Conservation (phyloP, 2,329 filamentous ascomycete genomes). For the Hypoxylon sp. region DNA sequence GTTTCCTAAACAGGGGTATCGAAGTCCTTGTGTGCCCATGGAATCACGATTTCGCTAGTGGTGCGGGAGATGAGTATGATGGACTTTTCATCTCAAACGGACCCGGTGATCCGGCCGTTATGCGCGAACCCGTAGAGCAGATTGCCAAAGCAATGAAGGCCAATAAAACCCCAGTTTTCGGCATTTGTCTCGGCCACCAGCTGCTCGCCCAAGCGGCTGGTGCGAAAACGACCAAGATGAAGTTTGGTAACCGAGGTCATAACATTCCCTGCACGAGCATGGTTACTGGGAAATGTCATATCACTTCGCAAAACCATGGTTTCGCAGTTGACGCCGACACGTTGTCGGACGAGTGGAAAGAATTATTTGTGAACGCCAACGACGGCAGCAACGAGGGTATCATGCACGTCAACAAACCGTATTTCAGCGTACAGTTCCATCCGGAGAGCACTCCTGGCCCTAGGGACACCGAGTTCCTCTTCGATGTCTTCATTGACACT, state of each 20-base stretch:
- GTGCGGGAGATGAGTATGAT: slow-evolving; percentile 87
- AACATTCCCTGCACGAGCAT: slow-evolving; percentile 98
- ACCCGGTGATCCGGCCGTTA: slow-evolving; percentile 90
- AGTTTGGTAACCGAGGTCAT: slow-evolving; percentile 98
- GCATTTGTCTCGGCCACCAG: slow-evolving; percentile 96
- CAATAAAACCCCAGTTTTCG: slow-evolving; percentile 88
- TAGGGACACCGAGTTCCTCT: slow-evolving; percentile 94
- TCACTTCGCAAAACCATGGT: slow-evolving; percentile 98
- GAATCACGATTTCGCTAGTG: slow-evolving; percentile 88
- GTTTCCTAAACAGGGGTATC: slow-evolving; percentile 88
- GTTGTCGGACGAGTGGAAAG: slow-evolving; percentile 83
- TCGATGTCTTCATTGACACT: slow-evolving; percentile 94
- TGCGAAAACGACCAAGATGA: slow-evolving; percentile 92
- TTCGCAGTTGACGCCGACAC: slow-evolving; percentile 88
- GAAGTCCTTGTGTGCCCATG: slow-evolving; percentile 96
- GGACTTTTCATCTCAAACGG: slow-evolving; percentile 98
- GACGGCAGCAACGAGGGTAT: slow-evolving; percentile 99
- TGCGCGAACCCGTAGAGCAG: slow-evolving; percentile 83
- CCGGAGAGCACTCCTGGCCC: slow-evolving; percentile 97
- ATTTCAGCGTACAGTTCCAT: slow-evolving; percentile 99
- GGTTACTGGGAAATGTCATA: slow-evolving; percentile 96
- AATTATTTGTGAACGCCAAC: slow-evolving; percentile 98
- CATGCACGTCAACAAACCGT: slow-evolving; percentile 83
- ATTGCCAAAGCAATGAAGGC: slow-evolving; percentile 81
- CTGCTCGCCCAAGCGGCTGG: slow-evolving; percentile 89